Conservation (phyloP, 441 rosid genomes). For the Codiaeum variegatum region DNA sequence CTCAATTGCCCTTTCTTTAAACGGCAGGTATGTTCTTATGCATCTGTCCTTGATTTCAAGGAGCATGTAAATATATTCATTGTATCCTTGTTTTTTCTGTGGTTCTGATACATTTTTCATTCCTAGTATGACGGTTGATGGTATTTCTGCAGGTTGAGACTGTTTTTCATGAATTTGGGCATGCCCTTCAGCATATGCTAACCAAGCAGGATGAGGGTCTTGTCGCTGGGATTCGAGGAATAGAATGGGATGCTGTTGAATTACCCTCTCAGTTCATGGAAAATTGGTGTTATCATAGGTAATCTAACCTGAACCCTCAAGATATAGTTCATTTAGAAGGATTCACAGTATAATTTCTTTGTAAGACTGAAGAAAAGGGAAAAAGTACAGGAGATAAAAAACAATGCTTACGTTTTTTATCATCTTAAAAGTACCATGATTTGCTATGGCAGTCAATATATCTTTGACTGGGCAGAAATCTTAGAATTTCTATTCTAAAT, state of each 20-base stretch:
- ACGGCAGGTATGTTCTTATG: neutral
- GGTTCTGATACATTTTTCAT: neutral
- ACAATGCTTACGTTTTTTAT: neutral
- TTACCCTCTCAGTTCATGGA: constrained; percentile 96
- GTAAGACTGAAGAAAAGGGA: neutral
- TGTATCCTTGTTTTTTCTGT: neutral
- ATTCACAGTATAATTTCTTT: constrained; percentile 7
- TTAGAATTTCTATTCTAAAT: neutral
- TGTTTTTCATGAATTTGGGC: constrained; percentile 97
- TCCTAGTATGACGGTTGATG: constrained; percentile 10
- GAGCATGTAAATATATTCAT: neutral
- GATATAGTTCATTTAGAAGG: neutral
- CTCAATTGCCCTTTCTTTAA: neutral
- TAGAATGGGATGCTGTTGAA: constrained; percentile 97
- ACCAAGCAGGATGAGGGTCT: constrained; percentile 88
- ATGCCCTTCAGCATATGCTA: constrained; percentile 96
- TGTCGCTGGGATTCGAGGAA: constrained; percentile 81
- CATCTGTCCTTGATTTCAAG: neutral
- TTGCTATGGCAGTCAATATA: neutral
- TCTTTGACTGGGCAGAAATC: neutral
- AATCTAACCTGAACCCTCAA: constrained; percentile 2
- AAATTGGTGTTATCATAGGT: constrained; percentile 98
- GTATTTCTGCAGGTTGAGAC: constrained; percentile 68
- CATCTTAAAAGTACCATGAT: neutral
- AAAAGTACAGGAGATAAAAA: neutral